Evolutionary conservation across 345 rosid genomes (phyloP), one percentile per base, ranked within the genome.

Genomic region (Psidium friedrichsthalianum): DNA sequence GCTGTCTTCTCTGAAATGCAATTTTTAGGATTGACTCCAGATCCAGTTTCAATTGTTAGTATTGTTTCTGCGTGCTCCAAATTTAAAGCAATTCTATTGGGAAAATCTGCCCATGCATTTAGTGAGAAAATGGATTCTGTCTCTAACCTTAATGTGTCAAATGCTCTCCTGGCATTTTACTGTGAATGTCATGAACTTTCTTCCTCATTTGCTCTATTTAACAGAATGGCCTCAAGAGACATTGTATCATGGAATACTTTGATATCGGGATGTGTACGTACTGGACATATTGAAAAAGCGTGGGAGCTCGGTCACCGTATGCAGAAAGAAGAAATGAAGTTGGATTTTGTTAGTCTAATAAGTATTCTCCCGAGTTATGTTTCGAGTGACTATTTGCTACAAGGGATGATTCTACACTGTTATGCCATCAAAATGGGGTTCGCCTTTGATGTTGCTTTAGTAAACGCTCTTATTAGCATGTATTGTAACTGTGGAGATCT

Each of bases 51-150:
- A 29, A 82, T 88, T 12, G 69, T 90, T 54, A 89, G 88, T 29
- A 18, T 87, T 40, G 74, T 93, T 40, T 91, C 92, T 29, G 90
- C 90, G 14, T 91, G 91, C 90, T 90, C 92, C 64, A 90, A 88
- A 82, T 55, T 87, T 20, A 87, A 61, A 78, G 90, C 84, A 21
- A 32, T 85, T 84, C 76, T 87, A 55, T 87, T 88, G 24, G 91
- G 91, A 13, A 89, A 90, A 88, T 91, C 92, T 82, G 88, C 85
- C 29, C 94, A 93, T 64, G 92, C 91, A 84, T 86, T 88, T 89
- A 51, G 91, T 82, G 81, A 90, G 69, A 85, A 91, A 86, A 86
- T 82, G 85, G 91, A 87, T 69, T 51, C 90, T 40, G 88, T 87
- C 53, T 85, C 91, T 29, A 89, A 85, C 85, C 84, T 87, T 51